Evolutionary conservation across 2,329 filamentous ascomycete genomes (phyloP), one percentile per base, ranked within the genome.

Genomic region (Scolecobasidium constrictum): DNA sequence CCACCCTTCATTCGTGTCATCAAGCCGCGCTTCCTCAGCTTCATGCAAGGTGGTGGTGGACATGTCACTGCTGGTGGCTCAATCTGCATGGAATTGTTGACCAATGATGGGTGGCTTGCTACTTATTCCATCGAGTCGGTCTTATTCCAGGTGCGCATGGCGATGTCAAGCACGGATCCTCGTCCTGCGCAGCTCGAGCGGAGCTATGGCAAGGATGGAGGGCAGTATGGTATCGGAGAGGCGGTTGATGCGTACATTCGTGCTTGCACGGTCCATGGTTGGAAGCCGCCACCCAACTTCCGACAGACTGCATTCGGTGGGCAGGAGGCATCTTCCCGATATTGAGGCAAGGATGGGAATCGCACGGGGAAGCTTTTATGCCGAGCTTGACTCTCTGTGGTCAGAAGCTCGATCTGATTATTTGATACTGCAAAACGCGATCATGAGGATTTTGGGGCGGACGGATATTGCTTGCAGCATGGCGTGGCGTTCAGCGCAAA

Each of bases 1-100:
- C 88, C 88, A 3, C 88, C 88, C 0, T 94, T 94, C 54, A 76
- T 94, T 20, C 80, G 88, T 5, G 78, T 94, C 13, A 73, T 94
- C 42, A 77, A 82, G 4, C 88, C 88, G 1, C 79, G 81, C 4
- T 90, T 94, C 58, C 58, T 90, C 16, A 69, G 76, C 2, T 90
- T 90, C 54, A 56, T 66, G 19, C 52, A 67, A 4, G 86, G 86
- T 4, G 88, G 87, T 16, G 88, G 88, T 18, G 87, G 87, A 0
- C 85, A 94, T 57, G 81, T 95, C 46, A 94, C 88, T 0, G 65
- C 70, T 2, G 88, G 88, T 18, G 88, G 88, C 2, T 84, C 87
- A 1, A 76, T 95, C 63, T 82, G 78, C 59, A 88, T 93, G 77
- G 81, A 68, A 60, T 69, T 92, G 4, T 69, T 94, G 48, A 94